phyloP scores from a whole-genome alignment of 2,329 filamentous ascomycete species.

The Penicillium freii region DNA sequence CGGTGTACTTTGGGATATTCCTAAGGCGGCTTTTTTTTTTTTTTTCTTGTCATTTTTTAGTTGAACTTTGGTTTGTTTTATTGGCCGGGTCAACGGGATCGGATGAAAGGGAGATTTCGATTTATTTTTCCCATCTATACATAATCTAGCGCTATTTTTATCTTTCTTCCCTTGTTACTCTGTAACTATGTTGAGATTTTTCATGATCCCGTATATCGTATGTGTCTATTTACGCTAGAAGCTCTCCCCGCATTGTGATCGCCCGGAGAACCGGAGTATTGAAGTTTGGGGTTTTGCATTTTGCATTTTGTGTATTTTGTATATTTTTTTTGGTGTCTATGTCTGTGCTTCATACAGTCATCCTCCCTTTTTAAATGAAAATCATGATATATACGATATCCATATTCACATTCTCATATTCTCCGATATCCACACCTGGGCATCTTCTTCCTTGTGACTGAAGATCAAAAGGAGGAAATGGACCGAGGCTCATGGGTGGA shows the following conservation, averaged over 20 bases:
- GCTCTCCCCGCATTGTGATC: conserved; percentile 10
- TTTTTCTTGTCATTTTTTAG: conserved; percentile 9
- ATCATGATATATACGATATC: not conserved
- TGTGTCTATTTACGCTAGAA: not conserved
- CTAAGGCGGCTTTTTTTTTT: conserved; percentile 3
- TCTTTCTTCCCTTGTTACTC: not conserved
- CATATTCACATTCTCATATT: not conserved
- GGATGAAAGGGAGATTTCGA: conserved; percentile 18
- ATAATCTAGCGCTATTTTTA: conserved; percentile 9
- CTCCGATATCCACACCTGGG: not conserved
- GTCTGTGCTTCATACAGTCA: not conserved
- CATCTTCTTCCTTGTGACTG: not conserved
- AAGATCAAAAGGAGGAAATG: conserved; percentile 1
- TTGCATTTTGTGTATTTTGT: too few relatives aligned
- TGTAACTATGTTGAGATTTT: not conserved
- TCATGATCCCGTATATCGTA: not conserved
- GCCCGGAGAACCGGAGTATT: conserved; percentile 7
- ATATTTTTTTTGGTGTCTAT: not conserved
- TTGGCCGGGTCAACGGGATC: conserved; percentile 22
- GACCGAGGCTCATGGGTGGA: conserved; percentile 7
- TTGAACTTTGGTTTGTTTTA: conserved; percentile 5
- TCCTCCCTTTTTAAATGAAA: too few relatives aligned
- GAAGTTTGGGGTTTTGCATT: too few relatives aligned
- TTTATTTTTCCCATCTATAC: conserved; percentile 9
- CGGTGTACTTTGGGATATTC: not conserved